Base-by-base conservation (phyloP, 805 yeast species). In the Candida fluviatilis region DNA sequence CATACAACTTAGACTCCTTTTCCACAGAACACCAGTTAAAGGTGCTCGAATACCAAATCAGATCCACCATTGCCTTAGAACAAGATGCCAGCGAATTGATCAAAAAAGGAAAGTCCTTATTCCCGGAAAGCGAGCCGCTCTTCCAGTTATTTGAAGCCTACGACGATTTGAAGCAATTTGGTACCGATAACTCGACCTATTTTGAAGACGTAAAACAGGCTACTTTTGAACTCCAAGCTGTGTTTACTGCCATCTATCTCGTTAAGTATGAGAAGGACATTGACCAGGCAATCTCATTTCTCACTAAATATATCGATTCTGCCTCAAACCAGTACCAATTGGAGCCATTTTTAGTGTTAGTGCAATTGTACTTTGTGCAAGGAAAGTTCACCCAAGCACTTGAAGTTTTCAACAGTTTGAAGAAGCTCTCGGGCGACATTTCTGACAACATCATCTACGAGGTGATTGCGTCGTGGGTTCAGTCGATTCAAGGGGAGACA, bases 371-470 rank as follows among this genome's bases (percentile, higher is more conserved):
- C 46, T 58, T 68, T 49, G 46, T 57, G 34, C 58, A 62, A 41
- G 74, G 69, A 21, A 55, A 60, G 40, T 58, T 59, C 40, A 34
- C 55, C 15, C 50, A 52, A 30, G 73, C 73, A 21, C 47, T 47
- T 48, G 54, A 57, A 37, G 46, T 65, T 24, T 66, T 62, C 45
- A 45, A 46, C 37, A 50, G 43, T 31, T 64, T 67, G 42, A 51
- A 56, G 29, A 50, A 46, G 31, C 59, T 65, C 45, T 71, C 72
- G 1, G 58, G 52, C 34, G 43, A 54, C 15, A 50, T 66, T 23
- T 54, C 62, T 42, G 96, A 89, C 62, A 83, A 80, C 47, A 75
- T 90, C 25, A 76, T 86, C 34, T 78, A 77, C 58, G 90, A 87
- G 50, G 72, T 88, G 23, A 77, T 88, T 21, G 95, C 87, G 57